Base-by-base conservation (phyloP, 306 rosid species). In the Trifolium pratense region DNA sequence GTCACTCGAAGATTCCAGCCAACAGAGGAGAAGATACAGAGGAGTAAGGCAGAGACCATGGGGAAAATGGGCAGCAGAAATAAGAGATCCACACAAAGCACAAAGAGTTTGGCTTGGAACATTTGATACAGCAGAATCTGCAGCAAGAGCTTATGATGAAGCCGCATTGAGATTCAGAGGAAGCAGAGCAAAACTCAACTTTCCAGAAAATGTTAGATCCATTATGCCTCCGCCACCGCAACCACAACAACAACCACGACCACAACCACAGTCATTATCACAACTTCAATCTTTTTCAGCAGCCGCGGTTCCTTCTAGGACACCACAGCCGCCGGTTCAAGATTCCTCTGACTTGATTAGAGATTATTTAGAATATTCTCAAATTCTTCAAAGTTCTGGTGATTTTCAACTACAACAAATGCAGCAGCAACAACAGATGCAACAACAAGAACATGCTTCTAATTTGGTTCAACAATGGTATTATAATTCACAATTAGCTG, bases 41-140 rank as follows among this genome's bases (percentile, higher is more conserved):
- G 99, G 99, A 77, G 99, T 94, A 58, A 84, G 99, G 31, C 97
- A 91, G 79, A 82, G 99, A 56, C 99, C 99, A 4, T 94, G 99
- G 99, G 99, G 99, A 0, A 94, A 94, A 68, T 94, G 99, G 99
- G 99, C 99, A 42, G 99, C 99, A 3, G 99, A 94, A 75, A 94
- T 94, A 16, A 91, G 99, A 0, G 99, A 94, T 56, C 99, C 99
- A 0, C 96, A 91, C 73, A 94, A 90, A 79, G 99, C 99, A 13
- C 93, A 97, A 17, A 78, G 99, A 48, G 99, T 94, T 4, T 94
- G 99, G 99, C 97, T 94, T 3, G 99, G 99, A 7, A 94, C 99
- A 0, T 94, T 91, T 62, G 97, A 94, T 11, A 95, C 97, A 3
- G 99, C 97, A 6, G 97, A 95, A 81, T 95, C 93, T 1, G 97